These are phyloP conservation scores for Pythium myriotylum DNA, from an alignment of 352 stramenopile genomes.

Conservation along the genomic window DNA sequence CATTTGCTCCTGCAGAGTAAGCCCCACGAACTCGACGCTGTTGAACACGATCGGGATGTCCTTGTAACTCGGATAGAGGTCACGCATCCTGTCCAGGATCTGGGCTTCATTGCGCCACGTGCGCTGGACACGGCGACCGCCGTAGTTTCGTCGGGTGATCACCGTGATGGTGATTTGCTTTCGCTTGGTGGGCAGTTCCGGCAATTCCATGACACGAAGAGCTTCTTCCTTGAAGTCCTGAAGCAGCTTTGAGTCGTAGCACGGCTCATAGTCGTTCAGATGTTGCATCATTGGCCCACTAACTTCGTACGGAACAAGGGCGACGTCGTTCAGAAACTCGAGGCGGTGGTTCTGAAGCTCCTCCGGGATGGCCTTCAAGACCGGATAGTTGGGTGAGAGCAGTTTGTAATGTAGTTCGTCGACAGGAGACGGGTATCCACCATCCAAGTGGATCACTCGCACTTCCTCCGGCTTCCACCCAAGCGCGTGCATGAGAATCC, in stretches of 20 bases:
- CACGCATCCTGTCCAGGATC: constrained; percentile 19
- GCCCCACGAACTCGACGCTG: constrained; percentile 64
- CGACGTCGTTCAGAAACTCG: constrained; percentile 36
- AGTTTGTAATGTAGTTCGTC: constrained; percentile 30
- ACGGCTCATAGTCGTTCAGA: constrained; percentile 64
- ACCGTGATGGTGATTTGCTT: constrained; percentile 23
- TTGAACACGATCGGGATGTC: constrained; percentile 41
- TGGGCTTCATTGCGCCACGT: constrained; percentile 37
- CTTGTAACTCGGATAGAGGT: constrained; percentile 14
- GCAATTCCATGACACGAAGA: constrained; percentile 5
- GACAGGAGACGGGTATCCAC: constrained; percentile 27
- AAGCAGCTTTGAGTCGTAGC: constrained; percentile 52
- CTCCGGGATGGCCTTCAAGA: constrained; percentile 22
- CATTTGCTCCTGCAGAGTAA: constrained; percentile 69
- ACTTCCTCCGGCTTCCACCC: constrained; percentile 6
- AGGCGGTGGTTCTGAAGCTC: constrained; percentile 37
- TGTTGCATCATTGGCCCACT: constrained; percentile 72
- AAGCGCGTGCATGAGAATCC: constrained; percentile 28
- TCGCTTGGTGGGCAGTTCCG: background rate
- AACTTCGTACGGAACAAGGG: constrained; percentile 56
- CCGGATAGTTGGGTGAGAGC: constrained; percentile 12
- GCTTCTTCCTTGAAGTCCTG: constrained; percentile 41
- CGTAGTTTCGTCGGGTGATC: constrained; percentile 28
- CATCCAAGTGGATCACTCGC: constrained; percentile 35
- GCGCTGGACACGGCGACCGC: constrained; percentile 26